These are phyloP conservation scores for Fragaria ananassa DNA, from an alignment of 306 rosid genomes.

Conservation along the genomic window DNA sequence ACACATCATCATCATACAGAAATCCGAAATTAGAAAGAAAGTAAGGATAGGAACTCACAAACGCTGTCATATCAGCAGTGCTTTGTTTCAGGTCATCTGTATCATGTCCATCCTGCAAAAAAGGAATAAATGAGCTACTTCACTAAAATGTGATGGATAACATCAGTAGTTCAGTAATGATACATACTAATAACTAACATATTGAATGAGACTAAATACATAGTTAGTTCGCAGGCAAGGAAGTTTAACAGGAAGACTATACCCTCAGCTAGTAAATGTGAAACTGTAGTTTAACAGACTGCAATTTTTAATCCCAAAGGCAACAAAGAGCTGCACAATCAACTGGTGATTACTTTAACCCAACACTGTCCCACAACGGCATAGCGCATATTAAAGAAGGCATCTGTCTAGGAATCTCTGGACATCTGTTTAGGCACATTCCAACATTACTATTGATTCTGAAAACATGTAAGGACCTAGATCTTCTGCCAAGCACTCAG, in stretches of 20 bases:
- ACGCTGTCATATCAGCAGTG: constrained; percentile 50
- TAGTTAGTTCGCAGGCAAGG: neutral
- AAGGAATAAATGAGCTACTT: constrained; percentile 11
- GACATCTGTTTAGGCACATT: neutral
- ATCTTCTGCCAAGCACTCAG: neutral
- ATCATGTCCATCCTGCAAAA: constrained; percentile 50
- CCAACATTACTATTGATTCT: neutral
- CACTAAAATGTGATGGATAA: neutral
- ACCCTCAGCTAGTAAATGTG: neutral
- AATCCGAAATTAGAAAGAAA: neutral
- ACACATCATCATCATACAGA: neutral
- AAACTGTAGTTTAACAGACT: neutral
- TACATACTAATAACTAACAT: neutral
- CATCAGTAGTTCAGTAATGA: neutral
- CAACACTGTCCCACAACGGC: neutral
- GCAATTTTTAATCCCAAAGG: neutral
- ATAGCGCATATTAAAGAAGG: neutral
- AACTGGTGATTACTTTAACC: neutral
- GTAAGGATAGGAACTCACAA: constrained; percentile 31
- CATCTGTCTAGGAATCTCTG: neutral
- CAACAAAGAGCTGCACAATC: neutral
- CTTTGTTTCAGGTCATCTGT: constrained; percentile 43
- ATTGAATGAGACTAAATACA: neutral
- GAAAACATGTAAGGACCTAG: neutral
- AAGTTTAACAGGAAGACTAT: neutral